phyloP scores from a whole-genome alignment of 2,329 filamentous ascomycete genomes.

The Claviceps sp. region DNA sequence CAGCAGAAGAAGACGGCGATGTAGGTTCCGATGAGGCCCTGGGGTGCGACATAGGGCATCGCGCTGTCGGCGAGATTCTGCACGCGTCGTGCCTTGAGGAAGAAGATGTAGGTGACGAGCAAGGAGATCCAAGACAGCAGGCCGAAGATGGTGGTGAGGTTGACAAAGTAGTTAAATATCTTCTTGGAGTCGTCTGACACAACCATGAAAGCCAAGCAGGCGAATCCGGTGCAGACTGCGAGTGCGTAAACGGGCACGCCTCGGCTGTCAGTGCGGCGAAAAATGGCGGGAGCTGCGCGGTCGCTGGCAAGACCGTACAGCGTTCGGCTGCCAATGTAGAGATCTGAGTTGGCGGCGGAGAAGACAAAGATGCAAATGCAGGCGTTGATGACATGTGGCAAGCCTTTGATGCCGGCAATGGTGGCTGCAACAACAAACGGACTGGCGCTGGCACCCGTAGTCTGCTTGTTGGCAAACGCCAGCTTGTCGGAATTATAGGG shows the following conservation, averaged over 20 bases:
- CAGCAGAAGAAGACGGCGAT: conserved; percentile 55
- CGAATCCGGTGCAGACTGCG: conserved; percentile 44
- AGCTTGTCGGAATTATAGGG: conserved; percentile 54
- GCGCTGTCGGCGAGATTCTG: conserved; percentile 42
- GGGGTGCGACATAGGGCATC: conserved; percentile 54
- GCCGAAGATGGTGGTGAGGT: conserved; percentile 54
- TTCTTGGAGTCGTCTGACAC: conserved; percentile 40
- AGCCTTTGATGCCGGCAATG: conserved; percentile 44
- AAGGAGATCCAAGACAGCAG: conserved; percentile 56
- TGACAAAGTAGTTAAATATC: conserved; percentile 54
- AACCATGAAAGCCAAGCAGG: conserved; percentile 56
- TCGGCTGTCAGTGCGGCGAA: conserved; percentile 55
- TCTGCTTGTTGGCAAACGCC: conserved; percentile 37
- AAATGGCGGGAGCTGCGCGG: conserved; percentile 56
- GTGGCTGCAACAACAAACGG: conserved; percentile 65
- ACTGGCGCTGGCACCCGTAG: conserved; percentile 32
- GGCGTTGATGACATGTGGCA: conserved; percentile 58
- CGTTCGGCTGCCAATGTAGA: conserved; percentile 63
- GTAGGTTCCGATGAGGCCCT: conserved; percentile 58
- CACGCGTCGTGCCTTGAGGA: conserved; percentile 46
- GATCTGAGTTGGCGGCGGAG: conserved; percentile 62
- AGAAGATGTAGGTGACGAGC: conserved; percentile 53
- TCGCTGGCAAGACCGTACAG: conserved; percentile 61
- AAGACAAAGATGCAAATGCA: conserved; percentile 67
- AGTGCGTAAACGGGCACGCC: conserved; percentile 60